Conservation (phyloP, 2,329 filamentous ascomycete species). For the Exutisphaerella laricina region DNA sequence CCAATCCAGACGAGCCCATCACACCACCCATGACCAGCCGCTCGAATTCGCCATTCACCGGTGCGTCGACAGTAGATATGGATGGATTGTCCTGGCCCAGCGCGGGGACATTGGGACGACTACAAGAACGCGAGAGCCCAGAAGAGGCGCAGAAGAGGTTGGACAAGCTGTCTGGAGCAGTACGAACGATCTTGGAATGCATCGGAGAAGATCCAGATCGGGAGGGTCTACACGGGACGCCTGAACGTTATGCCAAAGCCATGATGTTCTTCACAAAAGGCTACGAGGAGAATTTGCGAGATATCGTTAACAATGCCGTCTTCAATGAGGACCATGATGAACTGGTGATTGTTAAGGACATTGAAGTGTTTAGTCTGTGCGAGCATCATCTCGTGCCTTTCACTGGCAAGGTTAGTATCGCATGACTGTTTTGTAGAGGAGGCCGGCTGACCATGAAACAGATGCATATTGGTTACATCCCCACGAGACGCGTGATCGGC, state of each 20-base stretch:
- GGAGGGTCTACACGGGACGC: conserved; percentile 60
- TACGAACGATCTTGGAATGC: conserved; percentile 59
- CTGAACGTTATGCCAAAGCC: conserved; percentile 87
- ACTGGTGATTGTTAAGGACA: conserved; percentile 96
- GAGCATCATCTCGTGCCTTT: conserved; percentile 98
- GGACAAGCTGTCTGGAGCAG: conserved; percentile 57
- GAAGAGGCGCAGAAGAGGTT: conserved; percentile 54
- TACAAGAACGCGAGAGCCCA: conserved; percentile 40
- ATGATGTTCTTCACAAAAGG: conserved; percentile 95
- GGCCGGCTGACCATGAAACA: conserved; percentile 34
- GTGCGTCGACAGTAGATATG: conserved; percentile 49
- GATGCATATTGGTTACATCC: conserved; percentile 99
- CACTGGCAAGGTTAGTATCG: conserved; percentile 68
- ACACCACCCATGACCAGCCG: conserved; percentile 51
- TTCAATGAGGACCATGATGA: conserved; percentile 98
- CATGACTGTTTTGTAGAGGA: not conserved
- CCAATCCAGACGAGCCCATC: conserved; percentile 49
- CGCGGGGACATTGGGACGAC: conserved; percentile 29
- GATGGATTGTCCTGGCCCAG: conserved; percentile 54
- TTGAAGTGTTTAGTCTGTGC: conserved; percentile 89
- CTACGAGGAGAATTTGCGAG: conserved; percentile 87
- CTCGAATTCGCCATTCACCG: conserved; percentile 45
- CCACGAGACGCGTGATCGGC: conserved; percentile 82
- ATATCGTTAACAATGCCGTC: conserved; percentile 88
- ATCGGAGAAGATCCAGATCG: conserved; percentile 61